phyloP scores from a whole-genome alignment of 768 basidiomycete genomes.

The Sarcomyxa edulis region DNA sequence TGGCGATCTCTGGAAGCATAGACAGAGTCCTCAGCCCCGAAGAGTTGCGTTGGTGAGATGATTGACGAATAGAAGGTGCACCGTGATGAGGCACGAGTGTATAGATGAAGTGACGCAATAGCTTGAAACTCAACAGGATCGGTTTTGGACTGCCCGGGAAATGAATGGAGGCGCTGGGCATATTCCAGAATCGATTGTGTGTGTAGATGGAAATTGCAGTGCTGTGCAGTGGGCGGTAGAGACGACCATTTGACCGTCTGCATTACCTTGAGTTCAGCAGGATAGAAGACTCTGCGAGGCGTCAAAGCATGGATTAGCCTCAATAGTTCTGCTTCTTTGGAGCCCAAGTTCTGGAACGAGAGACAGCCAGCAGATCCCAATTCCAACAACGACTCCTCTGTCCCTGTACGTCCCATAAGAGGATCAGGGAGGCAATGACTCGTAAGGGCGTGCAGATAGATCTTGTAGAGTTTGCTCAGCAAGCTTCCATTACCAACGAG shows the following conservation, averaged over 20 bases:
- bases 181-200: constrained; percentile 23
- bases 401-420: constrained; percentile 35
- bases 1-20: constrained; percentile 4
- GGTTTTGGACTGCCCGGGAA: not conserved
- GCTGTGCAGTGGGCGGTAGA: constrained; percentile 22
- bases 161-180: constrained; percentile 10
- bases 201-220: constrained; percentile 19
- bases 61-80: not conserved
- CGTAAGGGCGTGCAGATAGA: constrained; percentile 41
- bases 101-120: too few relatives aligned
- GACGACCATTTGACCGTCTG: constrained; percentile 31
- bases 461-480: constrained; percentile 25
- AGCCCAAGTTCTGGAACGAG: constrained; percentile 32
- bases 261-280: constrained; percentile 29
- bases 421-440: constrained; percentile 37
- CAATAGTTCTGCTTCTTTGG: constrained; percentile 25
- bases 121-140: too few relatives aligned
- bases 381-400: constrained; percentile 35
- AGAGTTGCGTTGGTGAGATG: not conserved
- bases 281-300: constrained; percentile 32
- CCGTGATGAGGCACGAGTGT: too few relatives aligned
- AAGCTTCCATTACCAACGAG: constrained; percentile 23
- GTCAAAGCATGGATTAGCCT: constrained; percentile 24
- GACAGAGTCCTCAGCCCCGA: not conserved
- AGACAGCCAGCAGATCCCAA: constrained; percentile 29